Conservation (phyloP, 2,329 filamentous ascomycete genomes). For the Nemania sp. region DNA sequence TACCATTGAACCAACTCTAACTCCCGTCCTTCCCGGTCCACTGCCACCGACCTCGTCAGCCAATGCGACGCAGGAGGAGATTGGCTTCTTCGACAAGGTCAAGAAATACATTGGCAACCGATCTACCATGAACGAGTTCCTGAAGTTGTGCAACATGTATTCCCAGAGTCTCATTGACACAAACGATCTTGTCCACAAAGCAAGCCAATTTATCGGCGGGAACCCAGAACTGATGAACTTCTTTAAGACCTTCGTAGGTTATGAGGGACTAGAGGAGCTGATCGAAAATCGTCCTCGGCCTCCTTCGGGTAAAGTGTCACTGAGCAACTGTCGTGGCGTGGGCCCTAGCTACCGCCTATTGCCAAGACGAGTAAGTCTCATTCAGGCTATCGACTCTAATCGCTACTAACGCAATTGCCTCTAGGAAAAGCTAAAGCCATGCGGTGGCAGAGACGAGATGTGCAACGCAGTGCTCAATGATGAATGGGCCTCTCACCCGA, state of each 20-base stretch:
- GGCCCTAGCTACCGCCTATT: conserved; percentile 95
- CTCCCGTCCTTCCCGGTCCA: conserved; percentile 88
- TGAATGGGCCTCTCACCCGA: conserved; percentile 98
- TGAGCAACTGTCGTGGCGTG: conserved; percentile 95
- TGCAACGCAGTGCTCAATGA: conserved; percentile 95
- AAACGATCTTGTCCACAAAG: conserved; percentile 83
- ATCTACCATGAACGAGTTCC: conserved; percentile 91
- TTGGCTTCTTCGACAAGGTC: conserved; percentile 93
- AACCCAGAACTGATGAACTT: conserved; percentile 90
- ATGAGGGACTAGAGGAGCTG: conserved; percentile 79
- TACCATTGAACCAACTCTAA: conserved; percentile 84
- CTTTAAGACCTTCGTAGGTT: conserved; percentile 86
- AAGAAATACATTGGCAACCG: conserved; percentile 97
- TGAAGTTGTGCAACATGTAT: conserved; percentile 97
- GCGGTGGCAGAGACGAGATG: conserved; percentile 93
- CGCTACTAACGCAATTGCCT: conserved; percentile 11
- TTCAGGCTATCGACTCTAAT: background rate
- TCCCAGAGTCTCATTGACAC: conserved; percentile 92
- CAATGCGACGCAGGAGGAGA: conserved; percentile 84
- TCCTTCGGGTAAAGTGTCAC: conserved; percentile 84
- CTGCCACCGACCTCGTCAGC: conserved; percentile 80
- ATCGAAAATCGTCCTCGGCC: conserved; percentile 83
- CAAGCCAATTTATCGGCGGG: conserved; percentile 85
- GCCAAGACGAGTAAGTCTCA: conserved; percentile 74
- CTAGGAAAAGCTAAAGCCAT: conserved; percentile 86